Base-by-base conservation (phyloP, 257 asterid genomes). In the Striga asiatica region DNA sequence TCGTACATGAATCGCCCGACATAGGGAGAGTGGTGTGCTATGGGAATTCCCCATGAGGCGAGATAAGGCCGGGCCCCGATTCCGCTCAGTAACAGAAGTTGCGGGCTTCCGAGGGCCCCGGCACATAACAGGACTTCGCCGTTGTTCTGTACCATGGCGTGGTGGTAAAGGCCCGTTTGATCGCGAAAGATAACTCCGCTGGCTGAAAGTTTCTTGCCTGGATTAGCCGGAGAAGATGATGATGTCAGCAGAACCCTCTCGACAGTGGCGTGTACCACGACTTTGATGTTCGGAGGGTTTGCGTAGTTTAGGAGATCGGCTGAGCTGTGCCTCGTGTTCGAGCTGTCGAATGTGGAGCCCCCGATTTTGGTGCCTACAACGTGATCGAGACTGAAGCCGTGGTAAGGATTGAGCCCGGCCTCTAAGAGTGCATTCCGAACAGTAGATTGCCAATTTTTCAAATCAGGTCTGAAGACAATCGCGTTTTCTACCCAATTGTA, bases 51-150 rank as follows among this genome's bases (percentile, higher is more conserved):
- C 95, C 77, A 74, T 1, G 96, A 78, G 6, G 95, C 83, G 0
- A 91, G 94, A 41, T 91, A 87, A 19, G 80, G 78, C 74, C 89
- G 67, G 2, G 94, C 76, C 8, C 98, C 98, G 21, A 91, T 62
- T 2, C 98, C 98, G 54, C 98, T 91, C 60, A 91, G 61, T 1
- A 84, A 78, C 56, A 91, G 67, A 37, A 91, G 77, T 66, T 91
- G 98, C 0, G 98, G 98, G 66, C 84, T 91, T 6, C 98, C 98
- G 0, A 91, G 64, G 19, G 96, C 88, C 16, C 98, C 96, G 7
- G 98, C 98, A 7, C 74, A 65, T 0, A 87, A 69, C 60, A 91
- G 51, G 7, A 91, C 85, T 55, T 91, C 98, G 6, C 98, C 96
- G 43, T 39, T 71, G 0, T 71, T 71, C 14, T 71, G 66, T 67